These are phyloP conservation scores for Hericium coralloides DNA, from an alignment of 768 basidiomycete species.

Conservation along the genomic window DNA sequence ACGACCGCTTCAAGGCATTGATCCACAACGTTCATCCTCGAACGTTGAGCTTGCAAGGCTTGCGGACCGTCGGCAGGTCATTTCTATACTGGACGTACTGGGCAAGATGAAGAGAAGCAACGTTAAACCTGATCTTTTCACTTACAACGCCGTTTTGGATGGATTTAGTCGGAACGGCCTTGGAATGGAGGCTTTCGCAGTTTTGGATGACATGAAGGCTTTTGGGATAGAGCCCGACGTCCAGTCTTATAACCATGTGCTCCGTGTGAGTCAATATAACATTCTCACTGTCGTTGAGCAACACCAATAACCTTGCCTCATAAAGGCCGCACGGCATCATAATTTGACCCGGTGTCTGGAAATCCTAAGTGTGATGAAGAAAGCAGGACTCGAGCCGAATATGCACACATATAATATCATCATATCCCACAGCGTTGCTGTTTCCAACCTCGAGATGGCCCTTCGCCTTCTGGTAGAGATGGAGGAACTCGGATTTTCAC, in stretches of 20 bases:
- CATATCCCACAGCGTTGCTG: constrained; percentile 35
- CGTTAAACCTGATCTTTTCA: constrained; percentile 7
- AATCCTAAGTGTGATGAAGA: constrained; percentile 47
- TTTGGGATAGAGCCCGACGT: constrained; percentile 43
- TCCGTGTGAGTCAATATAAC: constrained; percentile 36
- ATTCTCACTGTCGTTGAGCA: constrained; percentile 27
- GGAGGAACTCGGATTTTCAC: constrained; percentile 39
- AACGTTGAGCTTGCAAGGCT: constrained; percentile 6
- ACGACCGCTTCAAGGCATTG: background rate
- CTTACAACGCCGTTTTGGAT: constrained; percentile 25
- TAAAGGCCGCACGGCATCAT: constrained; percentile 22
- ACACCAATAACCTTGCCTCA: constrained; percentile 4
- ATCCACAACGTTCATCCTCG: background rate
- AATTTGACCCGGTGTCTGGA: constrained; percentile 23
- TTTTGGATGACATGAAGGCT: constrained; percentile 51
- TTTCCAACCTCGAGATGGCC: constrained; percentile 55
- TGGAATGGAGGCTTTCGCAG: constrained; percentile 32
- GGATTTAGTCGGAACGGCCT: constrained; percentile 27
- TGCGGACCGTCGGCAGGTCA: background rate
- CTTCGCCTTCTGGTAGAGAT: constrained; percentile 55
- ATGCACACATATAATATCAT: constrained; percentile 43
- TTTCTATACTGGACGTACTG: constrained; percentile 2
- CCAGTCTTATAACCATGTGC: constrained; percentile 46
- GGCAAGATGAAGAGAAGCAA: constrained; percentile 8
- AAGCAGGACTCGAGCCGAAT: constrained; percentile 39